Conservation (phyloP, 2,329 filamentous ascomycete species). For the Fusarium sp. region DNA sequence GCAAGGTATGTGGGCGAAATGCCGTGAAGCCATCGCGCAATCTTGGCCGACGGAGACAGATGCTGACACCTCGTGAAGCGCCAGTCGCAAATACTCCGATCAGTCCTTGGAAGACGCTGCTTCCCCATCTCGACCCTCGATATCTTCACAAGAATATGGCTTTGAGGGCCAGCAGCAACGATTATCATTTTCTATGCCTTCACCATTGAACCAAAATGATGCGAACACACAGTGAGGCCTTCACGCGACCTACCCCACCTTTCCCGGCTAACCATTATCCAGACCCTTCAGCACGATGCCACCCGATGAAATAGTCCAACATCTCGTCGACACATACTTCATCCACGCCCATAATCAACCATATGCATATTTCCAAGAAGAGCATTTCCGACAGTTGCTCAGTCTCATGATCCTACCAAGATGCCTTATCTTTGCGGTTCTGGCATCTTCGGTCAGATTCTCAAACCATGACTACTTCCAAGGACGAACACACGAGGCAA, state of each 20-base stretch:
- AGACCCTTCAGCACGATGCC: slow-evolving; percentile 3
- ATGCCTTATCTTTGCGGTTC: slow-evolving; percentile 3
- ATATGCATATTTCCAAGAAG: slow-evolving; percentile 7
- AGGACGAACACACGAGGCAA: background rate
- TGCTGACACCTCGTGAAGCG: background rate
- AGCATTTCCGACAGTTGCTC: background rate
- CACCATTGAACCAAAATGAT: background rate
- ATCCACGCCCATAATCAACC: slow-evolving; percentile 8
- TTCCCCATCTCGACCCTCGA: background rate
- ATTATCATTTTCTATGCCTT: background rate
- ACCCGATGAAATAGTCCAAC: background rate
- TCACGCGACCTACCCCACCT: background rate
- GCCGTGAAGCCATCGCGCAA: background rate
- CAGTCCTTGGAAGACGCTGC: background rate
- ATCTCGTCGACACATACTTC: slow-evolving; percentile 4
- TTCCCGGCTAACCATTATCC: background rate
- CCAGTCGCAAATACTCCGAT: background rate
- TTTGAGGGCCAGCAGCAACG: background rate
- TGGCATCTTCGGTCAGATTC: slow-evolving; percentile 5
- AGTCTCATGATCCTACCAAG: background rate
- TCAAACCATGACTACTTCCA: slow-evolving; percentile 6
- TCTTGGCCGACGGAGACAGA: background rate
- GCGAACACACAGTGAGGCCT: background rate
- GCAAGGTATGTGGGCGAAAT: background rate
- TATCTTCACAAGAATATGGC: background rate